phyloP scores from a whole-genome alignment of 192 early-diverging fungal species.

The Entomortierella chlamydospora region DNA sequence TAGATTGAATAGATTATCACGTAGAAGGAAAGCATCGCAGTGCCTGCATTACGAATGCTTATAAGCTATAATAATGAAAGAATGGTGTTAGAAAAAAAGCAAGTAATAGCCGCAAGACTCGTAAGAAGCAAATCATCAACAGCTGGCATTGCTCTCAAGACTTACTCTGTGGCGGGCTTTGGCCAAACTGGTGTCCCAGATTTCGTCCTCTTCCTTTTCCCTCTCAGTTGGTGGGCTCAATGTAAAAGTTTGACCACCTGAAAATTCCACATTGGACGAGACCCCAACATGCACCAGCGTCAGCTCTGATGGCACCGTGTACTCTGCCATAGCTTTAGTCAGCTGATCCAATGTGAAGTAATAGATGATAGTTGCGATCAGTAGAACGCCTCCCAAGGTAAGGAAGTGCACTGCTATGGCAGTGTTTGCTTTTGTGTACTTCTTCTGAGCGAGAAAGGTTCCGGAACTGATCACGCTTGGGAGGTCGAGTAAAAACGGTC shows the following conservation, averaged over 20 bases:
- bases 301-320: conserved; percentile 45
- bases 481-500: conserved; percentile 45
- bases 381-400: conserved; percentile 36
- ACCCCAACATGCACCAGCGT: conserved; percentile 25
- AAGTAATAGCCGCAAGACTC: neutral
- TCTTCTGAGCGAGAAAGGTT: conserved; percentile 38
- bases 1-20: conserved; percentile 39
- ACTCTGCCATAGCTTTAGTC: conserved; percentile 38
- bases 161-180: conserved; percentile 45
- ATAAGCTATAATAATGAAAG: conserved; percentile 20
- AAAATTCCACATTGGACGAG: neutral
- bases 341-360: conserved; percentile 45
- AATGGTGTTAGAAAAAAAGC: neutral
- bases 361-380: conserved; percentile 32
- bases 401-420: conserved; percentile 44
- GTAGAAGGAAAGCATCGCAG: conserved; percentile 43
- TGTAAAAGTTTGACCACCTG: conserved; percentile 22
- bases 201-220: conserved; percentile 26
- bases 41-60: conserved; percentile 54
- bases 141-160: too few species aligned
- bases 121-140: neutral
- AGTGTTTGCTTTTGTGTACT: conserved; percentile 45
- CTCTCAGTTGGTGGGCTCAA: conserved; percentile 33
- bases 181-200: conserved; percentile 32
- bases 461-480: conserved; percentile 54